Base-by-base conservation (phyloP, 495 filamentous ascomycete genomes). In the Daldinia vernicosa region DNA sequence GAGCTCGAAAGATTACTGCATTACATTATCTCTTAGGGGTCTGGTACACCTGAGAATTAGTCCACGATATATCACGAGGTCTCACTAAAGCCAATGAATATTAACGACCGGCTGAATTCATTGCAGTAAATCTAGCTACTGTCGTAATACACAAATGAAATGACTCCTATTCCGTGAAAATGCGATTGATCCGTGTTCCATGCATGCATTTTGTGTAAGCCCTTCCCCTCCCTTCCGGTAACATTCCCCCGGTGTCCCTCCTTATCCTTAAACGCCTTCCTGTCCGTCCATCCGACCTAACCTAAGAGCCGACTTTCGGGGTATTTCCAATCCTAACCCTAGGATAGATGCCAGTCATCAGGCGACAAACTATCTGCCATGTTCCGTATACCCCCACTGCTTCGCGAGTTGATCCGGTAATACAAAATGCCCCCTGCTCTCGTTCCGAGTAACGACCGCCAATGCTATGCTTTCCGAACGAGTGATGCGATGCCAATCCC, bases 141-240 rank as follows among this genome's bases (percentile, higher is more conserved):
- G 50, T 17, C 50, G 27, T 30, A 35, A 35, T 35, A 17, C 15
- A 30, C 26, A 17, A 53, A 57, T n/a, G 30, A 55, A 55, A 19
- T 35, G 8, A 57, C 4, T 15, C 50, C 12, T 53, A 30, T 30
- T 53, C 50, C 50, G 12, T 28, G 50, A 27, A 52, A 52, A 52
- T 52, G 50, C 50, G 12, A 28, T 52, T 9, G 8, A 52, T 30
- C 26, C 50, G 9, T 28, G 15, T 47, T 47, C 24, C 50, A 52
- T 24, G 15, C 54, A 37, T 39, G 30, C 32, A 40, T 57, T 57
- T 57, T 57, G 8, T 57, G 22, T 57, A 57, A 26, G 19, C 28
- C 32, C 32, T 33, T 14, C 28, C 33, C 33, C 14, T 22, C n/a
- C 54, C 5, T 57, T 57, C 33, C 54, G n/a, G 30, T 37, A 39